These are phyloP conservation scores for Ascobolus immersus DNA, from an alignment of 495 filamentous ascomycete species.

Conservation along the genomic window DNA sequence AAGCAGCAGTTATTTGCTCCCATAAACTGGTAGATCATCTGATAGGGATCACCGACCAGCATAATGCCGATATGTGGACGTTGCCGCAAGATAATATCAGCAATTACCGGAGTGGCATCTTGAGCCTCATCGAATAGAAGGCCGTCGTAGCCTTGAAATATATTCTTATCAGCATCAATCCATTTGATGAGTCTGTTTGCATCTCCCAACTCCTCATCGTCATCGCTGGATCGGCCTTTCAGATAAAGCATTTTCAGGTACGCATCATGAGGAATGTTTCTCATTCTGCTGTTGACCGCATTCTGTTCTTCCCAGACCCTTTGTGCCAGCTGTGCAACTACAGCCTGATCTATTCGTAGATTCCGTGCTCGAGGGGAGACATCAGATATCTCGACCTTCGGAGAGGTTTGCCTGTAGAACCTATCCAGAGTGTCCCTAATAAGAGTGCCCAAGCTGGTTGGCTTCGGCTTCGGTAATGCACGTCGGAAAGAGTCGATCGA, in stretches of 20 bases:
- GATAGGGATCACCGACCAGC: slow-evolving; percentile 11
- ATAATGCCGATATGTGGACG: slow-evolving; percentile 5
- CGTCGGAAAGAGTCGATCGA: too few species aligned
- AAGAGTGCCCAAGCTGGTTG: too few species aligned
- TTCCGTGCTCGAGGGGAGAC: too few species aligned
- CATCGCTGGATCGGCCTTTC: neutral
- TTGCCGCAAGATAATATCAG: slow-evolving; percentile 7
- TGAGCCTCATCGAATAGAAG: slow-evolving; percentile 13
- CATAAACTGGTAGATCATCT: slow-evolving; percentile 12
- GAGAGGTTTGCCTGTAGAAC: too few species aligned
- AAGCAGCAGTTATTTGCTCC: slow-evolving; percentile 9
- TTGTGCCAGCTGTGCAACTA: too few species aligned
- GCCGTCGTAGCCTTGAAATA: slow-evolving; percentile 7
- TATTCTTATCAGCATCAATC: slow-evolving; percentile 3
- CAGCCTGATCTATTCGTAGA: too few species aligned
- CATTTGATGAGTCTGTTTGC: neutral
- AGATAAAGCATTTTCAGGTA: slow-evolving; percentile 11
- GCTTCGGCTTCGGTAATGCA: too few species aligned
- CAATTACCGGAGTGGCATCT: slow-evolving; percentile 9
- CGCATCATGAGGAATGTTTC: slow-evolving; percentile 10
- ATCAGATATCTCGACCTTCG: too few species aligned
- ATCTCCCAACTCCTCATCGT: neutral
- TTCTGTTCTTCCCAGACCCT: too few species aligned
- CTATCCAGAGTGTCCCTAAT: too few species aligned
- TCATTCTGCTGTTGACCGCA: too few species aligned